Evolutionary conservation across 371 early-diverging fungal genomes (phyloP).

Genomic region (Haplosporangium sp.): DNA sequence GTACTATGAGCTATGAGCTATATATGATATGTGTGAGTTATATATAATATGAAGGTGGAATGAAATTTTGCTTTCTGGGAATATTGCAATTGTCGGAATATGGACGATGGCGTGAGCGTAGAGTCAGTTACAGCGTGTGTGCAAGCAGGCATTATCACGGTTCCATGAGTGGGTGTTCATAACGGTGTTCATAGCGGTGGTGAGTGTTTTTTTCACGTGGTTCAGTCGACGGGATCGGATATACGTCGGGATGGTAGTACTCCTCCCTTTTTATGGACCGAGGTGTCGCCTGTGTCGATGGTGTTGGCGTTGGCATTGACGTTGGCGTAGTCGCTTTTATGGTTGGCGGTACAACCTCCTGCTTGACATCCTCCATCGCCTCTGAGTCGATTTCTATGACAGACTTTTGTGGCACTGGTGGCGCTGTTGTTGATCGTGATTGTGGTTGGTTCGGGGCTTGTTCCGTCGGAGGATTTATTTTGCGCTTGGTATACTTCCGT

Average conservation of each 20-base stretch:
- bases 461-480: slow-evolving; percentile 2
- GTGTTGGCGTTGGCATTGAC: neutral
- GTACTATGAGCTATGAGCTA: neutral
- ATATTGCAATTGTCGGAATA: no score
- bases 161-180: slow-evolving; percentile 21
- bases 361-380: slow-evolving; percentile 22
- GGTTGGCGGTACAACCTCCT: slow-evolving; percentile 1
- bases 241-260: neutral
- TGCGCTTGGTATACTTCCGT: slow-evolving; percentile 44
- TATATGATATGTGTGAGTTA: neutral
- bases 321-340: slow-evolving; percentile 1
- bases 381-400: slow-evolving; percentile 8
- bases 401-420: neutral
- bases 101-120: no score
- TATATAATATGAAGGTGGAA: no score
- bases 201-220: slow-evolving; percentile 4
- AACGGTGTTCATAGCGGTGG: slow-evolving; percentile 14
- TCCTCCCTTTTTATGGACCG: slow-evolving; percentile 19
- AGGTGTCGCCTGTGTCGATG: neutral
- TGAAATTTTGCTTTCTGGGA: no score
- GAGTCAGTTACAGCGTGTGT: neutral
- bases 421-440: neutral
- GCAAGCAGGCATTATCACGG: slow-evolving; percentile 3
- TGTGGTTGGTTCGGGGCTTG: neutral
- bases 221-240: neutral